Base-by-base conservation (phyloP, 192 early-diverging fungal genomes). In the Rhizoclosmatium globosum region DNA sequence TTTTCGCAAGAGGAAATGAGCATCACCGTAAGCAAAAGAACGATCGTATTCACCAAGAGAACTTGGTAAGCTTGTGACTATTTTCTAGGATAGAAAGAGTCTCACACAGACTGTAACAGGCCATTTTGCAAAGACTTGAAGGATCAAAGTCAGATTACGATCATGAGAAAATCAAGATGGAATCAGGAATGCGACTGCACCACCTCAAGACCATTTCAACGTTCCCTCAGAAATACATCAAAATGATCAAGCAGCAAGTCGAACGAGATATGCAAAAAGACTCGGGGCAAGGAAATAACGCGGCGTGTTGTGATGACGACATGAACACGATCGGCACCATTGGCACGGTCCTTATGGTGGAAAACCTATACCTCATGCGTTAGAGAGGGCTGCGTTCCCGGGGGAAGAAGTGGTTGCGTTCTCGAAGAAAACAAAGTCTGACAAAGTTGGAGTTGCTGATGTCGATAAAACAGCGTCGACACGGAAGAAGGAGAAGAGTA, bases 301-400 rank as follows among this genome's bases (percentile, higher is more conserved):
- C 6, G 9, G 21, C 61, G 7, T 64, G 61, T 39, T n/a, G 6
- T 9, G 39, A 64, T 9, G 21, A 6, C 6, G 61, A n/a, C 61
- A 64, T 21, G 61, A 7, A 47, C 67, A 68, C 46, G 67, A 42
- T 19, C 67, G 67, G 4, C 67, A 68, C 21, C 67, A 68, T 46
- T 68, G 67, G 67, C 67, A 68, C 43, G 67, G 41, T 13, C 21
- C 9, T 41, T 68, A 68, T 46, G 67, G 67, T 68, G 67, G 67
- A 21, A 19, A 21, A 46, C 43, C 46, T 21, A 42, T 68, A 4
- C 67, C 67, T 19, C 67, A 68, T 46, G 39, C 67, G 39, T 23
- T 68, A 17, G 67, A 68, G 43, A 68, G 17, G 67, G 46, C 46
- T 19, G 67, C 67, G 21, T 68, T 68, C 21, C 43, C 43, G 21